phyloP scores from a whole-genome alignment of 2,329 filamentous ascomycete species.

The Myriosclerotinia scirpicola region DNA sequence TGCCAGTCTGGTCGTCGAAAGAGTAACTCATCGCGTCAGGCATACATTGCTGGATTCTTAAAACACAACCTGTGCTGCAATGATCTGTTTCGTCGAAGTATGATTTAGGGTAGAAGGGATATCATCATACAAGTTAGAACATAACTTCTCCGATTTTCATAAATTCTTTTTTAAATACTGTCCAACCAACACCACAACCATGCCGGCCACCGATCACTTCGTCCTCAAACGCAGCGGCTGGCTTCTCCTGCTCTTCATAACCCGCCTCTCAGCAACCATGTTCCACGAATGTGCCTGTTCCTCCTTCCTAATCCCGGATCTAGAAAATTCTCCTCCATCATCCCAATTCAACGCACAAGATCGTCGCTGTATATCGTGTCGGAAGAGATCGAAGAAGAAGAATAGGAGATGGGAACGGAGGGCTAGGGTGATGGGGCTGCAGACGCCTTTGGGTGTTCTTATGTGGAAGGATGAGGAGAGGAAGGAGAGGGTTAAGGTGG shows the following conservation, averaged over 20 bases:
- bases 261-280: neutral
- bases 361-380: neutral
- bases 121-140: neutral
- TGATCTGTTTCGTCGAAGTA: neutral
- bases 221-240: constrained; percentile 16
- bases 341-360: neutral
- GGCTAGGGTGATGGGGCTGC: neutral
- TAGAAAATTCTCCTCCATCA: neutral
- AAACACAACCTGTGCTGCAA: neutral
- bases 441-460: neutral
- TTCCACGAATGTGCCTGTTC: neutral
- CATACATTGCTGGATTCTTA: neutral
- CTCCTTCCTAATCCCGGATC: neutral
- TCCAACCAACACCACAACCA: neutral
- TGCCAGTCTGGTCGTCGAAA: no score
- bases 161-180: neutral
- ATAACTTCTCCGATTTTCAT: no score
- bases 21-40: neutral
- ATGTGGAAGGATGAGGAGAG: neutral
- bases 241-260: constrained; percentile 9
- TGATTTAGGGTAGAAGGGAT: neutral
- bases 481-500: neutral
- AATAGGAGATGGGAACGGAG: neutral
- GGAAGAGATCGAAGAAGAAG: neutral
- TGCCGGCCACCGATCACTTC: neutral